phyloP scores from a whole-genome alignment of 768 basidiomycete genomes.

The Tephrocybe sp. region DNA sequence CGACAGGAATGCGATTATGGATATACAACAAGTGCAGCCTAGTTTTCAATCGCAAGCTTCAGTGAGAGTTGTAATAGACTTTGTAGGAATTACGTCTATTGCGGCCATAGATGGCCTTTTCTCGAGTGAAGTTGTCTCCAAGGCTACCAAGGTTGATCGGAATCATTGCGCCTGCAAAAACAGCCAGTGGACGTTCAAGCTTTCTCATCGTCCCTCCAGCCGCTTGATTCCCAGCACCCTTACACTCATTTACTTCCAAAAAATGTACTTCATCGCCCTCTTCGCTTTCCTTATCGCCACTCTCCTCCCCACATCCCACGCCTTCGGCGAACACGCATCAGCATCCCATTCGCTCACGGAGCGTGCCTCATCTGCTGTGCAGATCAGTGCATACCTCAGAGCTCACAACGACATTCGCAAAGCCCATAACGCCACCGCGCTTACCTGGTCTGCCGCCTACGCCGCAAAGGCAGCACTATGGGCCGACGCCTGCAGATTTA shows the following conservation, averaged over 20 bases:
- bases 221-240: conserved; percentile 27
- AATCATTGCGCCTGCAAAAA: conserved; percentile 9
- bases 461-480: conserved; percentile 47
- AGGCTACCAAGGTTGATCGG: conserved; percentile 17
- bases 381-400: conserved; percentile 35
- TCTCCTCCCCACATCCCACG: conserved; percentile 3
- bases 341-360: conserved; percentile 2
- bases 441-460: conserved; percentile 48
- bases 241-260: conserved; percentile 31
- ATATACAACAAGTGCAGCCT: too few species aligned
- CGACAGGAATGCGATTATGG: too few species aligned
- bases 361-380: conserved; percentile 23
- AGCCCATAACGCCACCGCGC: conserved; percentile 35
- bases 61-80: background rate
- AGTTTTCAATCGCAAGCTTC: background rate
- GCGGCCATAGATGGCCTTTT: background rate
- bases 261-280: conserved; percentile 7
- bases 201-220: conserved; percentile 9
- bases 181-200: too few species aligned
- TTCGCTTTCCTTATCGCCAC: conserved; percentile 4
- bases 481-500: conserved; percentile 48
- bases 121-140: conserved; percentile 12
- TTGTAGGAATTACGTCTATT: background rate
- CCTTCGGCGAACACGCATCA: background rate
- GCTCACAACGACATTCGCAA: conserved; percentile 50